Conservation (phyloP, 805 yeast genomes). For the Vanderwaltozyma tropicalis region DNA sequence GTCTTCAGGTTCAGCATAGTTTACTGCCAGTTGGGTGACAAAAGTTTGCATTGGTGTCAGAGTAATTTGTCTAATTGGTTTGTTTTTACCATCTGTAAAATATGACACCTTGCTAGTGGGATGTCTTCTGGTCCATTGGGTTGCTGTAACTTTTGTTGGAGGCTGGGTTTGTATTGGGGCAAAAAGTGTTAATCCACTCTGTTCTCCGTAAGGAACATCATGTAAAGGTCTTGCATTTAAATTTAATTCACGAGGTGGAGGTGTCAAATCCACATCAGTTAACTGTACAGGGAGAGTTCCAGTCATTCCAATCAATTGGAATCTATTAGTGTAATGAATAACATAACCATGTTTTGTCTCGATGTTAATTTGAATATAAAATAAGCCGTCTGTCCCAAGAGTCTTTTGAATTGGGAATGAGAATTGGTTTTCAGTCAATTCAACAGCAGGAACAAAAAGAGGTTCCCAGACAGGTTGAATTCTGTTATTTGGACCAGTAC, state of each 20-base stretch:
- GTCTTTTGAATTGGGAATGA: slow-evolving; percentile 34
- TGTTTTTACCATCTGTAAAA: slow-evolving; percentile 24
- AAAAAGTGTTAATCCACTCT: slow-evolving; percentile 63
- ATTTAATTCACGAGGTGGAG: slow-evolving; percentile 29
- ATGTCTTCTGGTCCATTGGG: slow-evolving; percentile 51
- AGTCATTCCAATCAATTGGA: slow-evolving; percentile 59
- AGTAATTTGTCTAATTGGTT: slow-evolving; percentile 45
- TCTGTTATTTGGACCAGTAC: slow-evolving; percentile 54
- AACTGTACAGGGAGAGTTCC: slow-evolving; percentile 39
- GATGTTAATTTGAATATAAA: slow-evolving; percentile 60
- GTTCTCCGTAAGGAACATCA: slow-evolving; percentile 54
- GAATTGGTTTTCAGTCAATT: slow-evolving; percentile 27
- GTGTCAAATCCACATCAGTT: slow-evolving; percentile 26
- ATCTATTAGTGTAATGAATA: slow-evolving; percentile 57
- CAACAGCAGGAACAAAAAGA: slow-evolving; percentile 23
- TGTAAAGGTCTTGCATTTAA: slow-evolving; percentile 6
- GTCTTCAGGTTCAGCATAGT: slow-evolving; percentile 61
- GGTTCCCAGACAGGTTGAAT: slow-evolving; percentile 34
- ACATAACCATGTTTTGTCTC: slow-evolving; percentile 35
- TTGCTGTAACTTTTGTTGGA: slow-evolving; percentile 51
- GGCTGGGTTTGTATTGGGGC: slow-evolving; percentile 95
- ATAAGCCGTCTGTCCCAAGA: slow-evolving; percentile 52
- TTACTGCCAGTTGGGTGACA: slow-evolving; percentile 45
- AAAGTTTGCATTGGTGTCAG: slow-evolving; percentile 79
- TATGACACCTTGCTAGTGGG: slow-evolving; percentile 58